Percentiles rank a stretch among this genome's conserved stretches.
Evolutionary conservation across 1,139 yeast genomes (phyloP).

Genomic region (Zygosaccharomyces pseudobailii): DNA sequence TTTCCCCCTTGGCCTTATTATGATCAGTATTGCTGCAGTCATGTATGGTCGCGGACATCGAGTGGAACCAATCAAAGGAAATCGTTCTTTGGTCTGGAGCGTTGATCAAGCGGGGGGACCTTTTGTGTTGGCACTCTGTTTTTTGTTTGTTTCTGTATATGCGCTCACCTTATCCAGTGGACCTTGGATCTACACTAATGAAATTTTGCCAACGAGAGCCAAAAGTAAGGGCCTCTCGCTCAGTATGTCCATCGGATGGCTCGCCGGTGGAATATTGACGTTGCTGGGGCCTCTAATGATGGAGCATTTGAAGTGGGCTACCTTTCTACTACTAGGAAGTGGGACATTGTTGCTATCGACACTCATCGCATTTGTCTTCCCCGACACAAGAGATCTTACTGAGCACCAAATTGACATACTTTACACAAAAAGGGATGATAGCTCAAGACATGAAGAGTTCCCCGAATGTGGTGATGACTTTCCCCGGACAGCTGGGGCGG

Average conservation of each 20-base stretch:
- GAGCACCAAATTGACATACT: slow-evolving; percentile 24
- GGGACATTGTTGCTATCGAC: slow-evolving; percentile 37
- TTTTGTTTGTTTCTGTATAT: slow-evolving; percentile 46
- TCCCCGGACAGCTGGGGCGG: slow-evolving; percentile 5
- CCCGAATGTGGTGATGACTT: not conserved
- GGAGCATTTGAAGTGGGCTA: slow-evolving; percentile 39
- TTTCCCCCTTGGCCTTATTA: slow-evolving; percentile 38
- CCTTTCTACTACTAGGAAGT: slow-evolving; percentile 42
- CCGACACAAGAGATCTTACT: slow-evolving; percentile 41
- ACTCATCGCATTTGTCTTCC: slow-evolving; percentile 36
- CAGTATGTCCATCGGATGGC: slow-evolving; percentile 53
- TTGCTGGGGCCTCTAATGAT: slow-evolving; percentile 44
- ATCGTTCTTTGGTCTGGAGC: slow-evolving; percentile 35
- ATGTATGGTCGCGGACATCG: slow-evolving; percentile 36
- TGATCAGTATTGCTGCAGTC: slow-evolving; percentile 37
- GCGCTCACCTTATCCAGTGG: slow-evolving; percentile 46
- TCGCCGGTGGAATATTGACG: slow-evolving; percentile 40
- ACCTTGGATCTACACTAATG: slow-evolving; percentile 54
- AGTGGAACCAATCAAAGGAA: slow-evolving; percentile 34
- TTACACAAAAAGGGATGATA: slow-evolving; percentile 1
- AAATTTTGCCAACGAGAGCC: slow-evolving; percentile 46
- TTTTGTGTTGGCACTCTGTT: slow-evolving; percentile 43
- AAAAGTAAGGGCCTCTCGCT: slow-evolving; percentile 50
- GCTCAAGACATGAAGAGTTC: not conserved
- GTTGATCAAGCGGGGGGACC: slow-evolving; percentile 37